Evolutionary conservation across 805 yeast genomes (phyloP).

Genomic region (Kodamaea kaohsiungensis): DNA sequence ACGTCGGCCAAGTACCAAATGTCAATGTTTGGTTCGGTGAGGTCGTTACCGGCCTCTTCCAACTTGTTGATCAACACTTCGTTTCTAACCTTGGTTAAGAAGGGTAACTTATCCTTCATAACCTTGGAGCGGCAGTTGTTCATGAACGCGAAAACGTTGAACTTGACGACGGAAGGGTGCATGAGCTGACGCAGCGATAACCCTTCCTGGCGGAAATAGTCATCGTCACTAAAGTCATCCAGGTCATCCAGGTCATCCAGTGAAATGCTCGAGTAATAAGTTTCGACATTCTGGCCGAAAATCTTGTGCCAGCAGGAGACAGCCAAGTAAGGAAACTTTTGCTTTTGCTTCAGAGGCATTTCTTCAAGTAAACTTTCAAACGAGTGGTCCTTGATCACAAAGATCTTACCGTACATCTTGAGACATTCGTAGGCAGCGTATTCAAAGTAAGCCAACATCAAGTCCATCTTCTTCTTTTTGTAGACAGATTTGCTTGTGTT

Average conservation of each 20-base stretch:
- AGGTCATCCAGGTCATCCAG: conserved; percentile 17
- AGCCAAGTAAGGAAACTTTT: conserved; percentile 49
- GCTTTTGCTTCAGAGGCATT: conserved; percentile 23
- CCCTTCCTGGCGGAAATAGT: conserved; percentile 20
- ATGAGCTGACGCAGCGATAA: conserved; percentile 24
- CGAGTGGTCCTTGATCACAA: conserved; percentile 49
- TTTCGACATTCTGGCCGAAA: conserved; percentile 15
- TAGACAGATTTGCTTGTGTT: conserved; percentile 29
- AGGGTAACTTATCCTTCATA: conserved; percentile 50
- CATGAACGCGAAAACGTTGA: conserved; percentile 35
- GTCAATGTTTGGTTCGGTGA: conserved; percentile 18
- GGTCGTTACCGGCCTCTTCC: conserved; percentile 26
- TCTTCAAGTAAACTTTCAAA: conserved; percentile 37
- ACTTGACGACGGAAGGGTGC: conserved; percentile 36
- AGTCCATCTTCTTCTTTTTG: conserved; percentile 40
- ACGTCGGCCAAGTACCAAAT: conserved; percentile 62
- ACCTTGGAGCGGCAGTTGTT: conserved; percentile 53
- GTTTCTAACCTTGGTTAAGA: conserved; percentile 44
- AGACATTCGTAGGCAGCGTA: conserved; percentile 53
- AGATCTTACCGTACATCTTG: conserved; percentile 50
- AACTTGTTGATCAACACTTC: conserved; percentile 40
- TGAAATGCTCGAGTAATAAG: conserved; percentile 11
- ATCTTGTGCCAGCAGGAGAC: conserved; percentile 48
- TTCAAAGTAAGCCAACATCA: conserved; percentile 53
- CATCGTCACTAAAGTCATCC: conserved; percentile 23